These are phyloP conservation scores for Bacterosira constricta DNA, from an alignment of 108 stramenopile species.

Conservation along the genomic window DNA sequence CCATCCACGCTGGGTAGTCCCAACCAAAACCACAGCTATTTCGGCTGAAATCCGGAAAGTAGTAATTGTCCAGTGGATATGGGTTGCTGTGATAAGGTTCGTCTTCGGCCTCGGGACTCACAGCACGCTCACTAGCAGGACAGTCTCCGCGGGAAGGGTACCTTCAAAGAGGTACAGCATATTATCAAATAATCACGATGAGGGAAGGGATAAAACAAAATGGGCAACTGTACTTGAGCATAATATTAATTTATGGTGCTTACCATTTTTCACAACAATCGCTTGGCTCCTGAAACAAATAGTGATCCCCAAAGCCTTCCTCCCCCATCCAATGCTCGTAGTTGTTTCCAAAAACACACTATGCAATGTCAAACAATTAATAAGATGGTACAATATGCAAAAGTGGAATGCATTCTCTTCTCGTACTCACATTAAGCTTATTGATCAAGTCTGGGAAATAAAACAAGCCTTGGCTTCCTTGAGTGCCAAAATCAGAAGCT, in stretches of 20 bases:
- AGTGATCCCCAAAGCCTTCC: no score
- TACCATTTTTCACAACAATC: constrained; percentile 15
- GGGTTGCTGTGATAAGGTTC: constrained; percentile 10
- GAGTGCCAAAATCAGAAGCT: neutral
- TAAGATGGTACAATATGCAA: no score
- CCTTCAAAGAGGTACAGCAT: neutral
- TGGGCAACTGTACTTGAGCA: no score
- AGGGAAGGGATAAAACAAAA: neutral
- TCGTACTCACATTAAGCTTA: neutral
- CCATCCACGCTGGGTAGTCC: constrained; percentile 20
- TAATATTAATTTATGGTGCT: neutral
- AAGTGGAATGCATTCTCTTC: no score
- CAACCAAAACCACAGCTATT: constrained; percentile 12
- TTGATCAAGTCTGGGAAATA: neutral
- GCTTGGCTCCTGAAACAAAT: neutral
- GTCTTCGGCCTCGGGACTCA: constrained; percentile 3
- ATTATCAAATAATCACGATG: neutral
- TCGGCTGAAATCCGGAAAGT: constrained; percentile 1
- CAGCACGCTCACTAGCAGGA: neutral
- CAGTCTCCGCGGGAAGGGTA: neutral
- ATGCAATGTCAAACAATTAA: no score
- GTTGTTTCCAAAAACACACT: neutral
- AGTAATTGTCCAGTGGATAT: constrained; percentile 10
- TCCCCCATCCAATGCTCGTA: no score
- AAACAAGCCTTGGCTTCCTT: no score